Evolutionary conservation across 768 basidiomycete species (phyloP).

Genomic region (Collybia nuda): DNA sequence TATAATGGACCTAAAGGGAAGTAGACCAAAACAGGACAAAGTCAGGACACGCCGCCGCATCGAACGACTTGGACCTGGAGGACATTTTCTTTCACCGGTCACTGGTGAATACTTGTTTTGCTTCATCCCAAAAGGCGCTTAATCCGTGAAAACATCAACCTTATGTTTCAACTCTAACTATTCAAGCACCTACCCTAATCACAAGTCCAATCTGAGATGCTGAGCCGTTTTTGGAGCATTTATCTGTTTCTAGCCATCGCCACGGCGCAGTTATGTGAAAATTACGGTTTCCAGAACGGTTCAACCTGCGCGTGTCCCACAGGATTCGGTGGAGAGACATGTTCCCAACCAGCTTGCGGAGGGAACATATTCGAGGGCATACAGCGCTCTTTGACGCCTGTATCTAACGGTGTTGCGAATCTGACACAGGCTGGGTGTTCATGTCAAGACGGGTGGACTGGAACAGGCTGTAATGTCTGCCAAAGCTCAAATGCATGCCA

Average conservation of each 20-base stretch:
- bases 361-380: conserved; percentile 79
- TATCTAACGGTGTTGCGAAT: conserved; percentile 52
- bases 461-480: conserved; percentile 82
- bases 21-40: no score
- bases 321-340: conserved; percentile 75
- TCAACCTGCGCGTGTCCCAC: conserved; percentile 74
- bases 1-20: no score
- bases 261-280: conserved; percentile 56
- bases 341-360: conserved; percentile 72
- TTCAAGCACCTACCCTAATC: not conserved
- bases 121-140: no score
- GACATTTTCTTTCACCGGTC: no score
- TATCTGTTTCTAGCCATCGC: conserved; percentile 20
- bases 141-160: not conserved
- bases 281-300: conserved; percentile 61
- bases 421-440: conserved; percentile 65
- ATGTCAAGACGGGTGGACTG: conserved; percentile 76
- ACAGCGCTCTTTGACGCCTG: conserved; percentile 48
- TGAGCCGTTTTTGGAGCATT: conserved; percentile 10
- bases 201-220: not conserved
- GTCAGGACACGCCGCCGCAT: no score
- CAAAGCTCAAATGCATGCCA: conserved; percentile 66
- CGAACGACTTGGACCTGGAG: no score
- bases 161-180: not conserved
- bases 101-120: no score